A percentile compares a stretch with the other conserved stretches of the same genome.
Conservation (phyloP, 805 yeast species). For the Wickerhamomyces kurtzmanii region DNA sequence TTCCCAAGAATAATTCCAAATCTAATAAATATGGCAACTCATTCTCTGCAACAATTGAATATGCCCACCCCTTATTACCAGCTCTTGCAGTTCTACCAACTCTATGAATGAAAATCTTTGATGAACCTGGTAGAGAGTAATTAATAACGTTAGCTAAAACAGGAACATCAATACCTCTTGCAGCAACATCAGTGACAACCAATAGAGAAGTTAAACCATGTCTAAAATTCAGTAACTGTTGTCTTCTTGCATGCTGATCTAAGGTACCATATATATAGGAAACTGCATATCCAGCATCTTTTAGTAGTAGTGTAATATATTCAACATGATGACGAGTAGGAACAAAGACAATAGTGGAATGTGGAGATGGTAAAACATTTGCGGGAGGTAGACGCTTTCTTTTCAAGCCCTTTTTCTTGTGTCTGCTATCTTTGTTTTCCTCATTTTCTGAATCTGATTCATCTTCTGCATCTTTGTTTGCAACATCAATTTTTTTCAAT, state of each 20-base stretch:
- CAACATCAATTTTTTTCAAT: slow-evolving; percentile 37
- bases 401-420: slow-evolving; percentile 29
- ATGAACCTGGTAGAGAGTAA: slow-evolving; percentile 81
- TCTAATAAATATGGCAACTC: slow-evolving; percentile 89
- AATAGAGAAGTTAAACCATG: slow-evolving; percentile 75
- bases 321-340: slow-evolving; percentile 99
- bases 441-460: slow-evolving; percentile 43
- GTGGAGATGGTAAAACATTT: slow-evolving; percentile 71
- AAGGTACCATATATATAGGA: slow-evolving; percentile 91
- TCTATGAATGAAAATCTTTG: slow-evolving; percentile 91
- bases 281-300: slow-evolving; percentile 73
- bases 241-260: slow-evolving; percentile 90
- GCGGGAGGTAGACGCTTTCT: slow-evolving; percentile 66
- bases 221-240: slow-evolving; percentile 78
- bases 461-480: slow-evolving; percentile 37
- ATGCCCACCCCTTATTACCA: slow-evolving; percentile 97
- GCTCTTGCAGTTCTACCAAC: slow-evolving; percentile 99
- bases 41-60: slow-evolving; percentile 72
- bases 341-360: slow-evolving; percentile 86
- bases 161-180: slow-evolving; percentile 98
- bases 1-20: slow-evolving; percentile 81
- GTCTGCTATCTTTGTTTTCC: slow-evolving; percentile 20
- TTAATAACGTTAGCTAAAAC: slow-evolving; percentile 91
- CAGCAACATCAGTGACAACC: slow-evolving; percentile 97
- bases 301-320: slow-evolving; percentile 63